Base-by-base conservation (phyloP, 2,329 filamentous ascomycete species). In the Colletotrichum siamense region DNA sequence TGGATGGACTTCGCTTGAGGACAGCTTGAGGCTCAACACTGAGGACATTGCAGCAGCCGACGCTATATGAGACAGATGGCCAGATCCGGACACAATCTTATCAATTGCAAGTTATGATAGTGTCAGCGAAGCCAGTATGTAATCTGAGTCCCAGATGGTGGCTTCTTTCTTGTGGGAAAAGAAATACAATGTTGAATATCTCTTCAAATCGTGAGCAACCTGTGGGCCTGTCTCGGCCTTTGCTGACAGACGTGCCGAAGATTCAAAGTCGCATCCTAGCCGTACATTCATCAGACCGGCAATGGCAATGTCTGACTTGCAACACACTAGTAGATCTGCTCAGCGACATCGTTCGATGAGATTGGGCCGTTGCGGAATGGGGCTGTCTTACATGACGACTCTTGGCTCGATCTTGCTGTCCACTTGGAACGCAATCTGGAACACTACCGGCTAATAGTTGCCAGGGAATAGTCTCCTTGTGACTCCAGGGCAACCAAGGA, bases 1-100 rank as follows among this genome's bases (percentile, higher is more conserved):
- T 9, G 79, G 77, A 2, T 80, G 79, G 79, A 78, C 74, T 2
- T 69, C 71, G 2, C 32, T 81, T 12, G 79, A 79, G 32, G 70
- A 76, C 9, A 75, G 39, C 5, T 18, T 75, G 18, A 8, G 24
- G 9, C 24, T 26, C n/a, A 75, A 72, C 73, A 57, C 55, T 7
- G 69, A 63, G 30, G 69, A 57, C 12, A 30, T 62, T 62, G 18
- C 18, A 5, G 16, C 26, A 13, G 59, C 59, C 1, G 26, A 18
- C 5, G 24, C 59, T 34, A 18, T 12, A 12, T 32, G 30, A 32
- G 30, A 32, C 30, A 32, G 30, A 32, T 32, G 30, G 30, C 30
- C 30, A 32, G 10, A 32, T 32, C 9, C 30, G 30, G 30, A 32
- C 30, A 32, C 30, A 32, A 32, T 32, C 30, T 12, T 32, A 12